A percentile compares a stretch with the other conserved stretches of the same genome.
Conservation (phyloP, 2,329 filamentous ascomycete species). For the Scedosporium dehoogii region DNA sequence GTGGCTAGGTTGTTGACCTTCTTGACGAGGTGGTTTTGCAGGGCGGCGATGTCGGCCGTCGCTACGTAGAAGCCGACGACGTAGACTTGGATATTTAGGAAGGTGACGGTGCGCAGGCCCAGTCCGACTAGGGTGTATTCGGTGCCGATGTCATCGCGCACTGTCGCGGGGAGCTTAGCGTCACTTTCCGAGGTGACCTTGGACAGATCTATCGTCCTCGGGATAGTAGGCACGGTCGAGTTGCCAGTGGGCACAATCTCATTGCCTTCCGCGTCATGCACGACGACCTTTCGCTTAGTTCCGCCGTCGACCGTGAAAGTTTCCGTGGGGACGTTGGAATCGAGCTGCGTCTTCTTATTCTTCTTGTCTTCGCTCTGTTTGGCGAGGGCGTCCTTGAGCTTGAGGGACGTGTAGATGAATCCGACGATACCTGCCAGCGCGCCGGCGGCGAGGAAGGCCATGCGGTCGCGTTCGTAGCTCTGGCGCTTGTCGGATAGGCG, state of each 20-base stretch:
- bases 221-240: conserved; percentile 69
- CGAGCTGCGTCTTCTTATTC: conserved; percentile 19
- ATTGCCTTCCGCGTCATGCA: conserved; percentile 35
- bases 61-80: conserved; percentile 89
- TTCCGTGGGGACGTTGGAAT: conserved; percentile 33
- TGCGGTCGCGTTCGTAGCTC: conserved; percentile 41
- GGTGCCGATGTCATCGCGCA: conserved; percentile 29
- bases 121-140: conserved; percentile 86
- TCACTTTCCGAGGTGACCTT: conserved; percentile 12
- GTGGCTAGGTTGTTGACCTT: conserved; percentile 70
- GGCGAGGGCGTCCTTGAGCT: conserved; percentile 33
- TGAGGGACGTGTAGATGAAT: conserved; percentile 40
- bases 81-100: conserved; percentile 85
- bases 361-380: conserved; percentile 22
- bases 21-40: conserved; percentile 69
- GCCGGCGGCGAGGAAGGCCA: conserved; percentile 41
- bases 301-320: conserved; percentile 39
- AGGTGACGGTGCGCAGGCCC: conserved; percentile 82
- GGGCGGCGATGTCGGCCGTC: conserved; percentile 66
- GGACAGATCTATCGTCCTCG: conserved; percentile 54
- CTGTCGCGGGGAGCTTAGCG: conserved; percentile 20
- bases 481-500: conserved; percentile 34
- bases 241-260: conserved; percentile 57
- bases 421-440: conserved; percentile 38
- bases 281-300: conserved; percentile 44